A percentile compares a stretch with the other conserved stretches of the same genome.
These are phyloP conservation scores for Moricandia arvensis DNA, from an alignment of 345 rosid genomes.

Conservation along the genomic window DNA sequence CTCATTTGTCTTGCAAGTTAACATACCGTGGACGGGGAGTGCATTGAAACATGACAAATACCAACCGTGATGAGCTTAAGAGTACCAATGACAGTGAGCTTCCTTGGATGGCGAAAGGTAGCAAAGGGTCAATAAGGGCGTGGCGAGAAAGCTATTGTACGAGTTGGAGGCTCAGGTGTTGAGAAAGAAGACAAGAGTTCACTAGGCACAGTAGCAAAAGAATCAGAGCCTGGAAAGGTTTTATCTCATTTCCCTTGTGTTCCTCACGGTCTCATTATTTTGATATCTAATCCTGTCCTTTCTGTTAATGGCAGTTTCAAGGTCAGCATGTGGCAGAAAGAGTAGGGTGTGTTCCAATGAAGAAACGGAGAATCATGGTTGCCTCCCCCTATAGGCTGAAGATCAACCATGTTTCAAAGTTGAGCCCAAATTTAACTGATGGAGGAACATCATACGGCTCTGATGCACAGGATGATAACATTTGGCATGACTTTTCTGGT, in stretches of 20 bases:
- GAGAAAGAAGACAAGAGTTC: conserved; percentile 31
- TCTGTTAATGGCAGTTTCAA: conserved; percentile 41
- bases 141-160: conserved; percentile 35
- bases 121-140: conserved; percentile 47
- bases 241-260: conserved; percentile 8
- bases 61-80: conserved; percentile 40
- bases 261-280: not conserved
- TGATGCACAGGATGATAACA: conserved; percentile 23
- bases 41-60: conserved; percentile 44
- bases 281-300: not conserved
- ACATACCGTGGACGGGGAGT: conserved; percentile 32
- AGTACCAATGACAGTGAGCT: conserved; percentile 6
- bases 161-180: conserved; percentile 24
- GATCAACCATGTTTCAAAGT: conserved; percentile 15
- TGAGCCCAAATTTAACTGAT: not conserved
- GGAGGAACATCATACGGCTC: too few species aligned
- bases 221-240: conserved; percentile 59
- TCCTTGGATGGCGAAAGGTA: conserved; percentile 58
- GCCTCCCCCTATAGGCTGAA: conserved; percentile 9
- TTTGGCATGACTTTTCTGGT: conserved; percentile 9
- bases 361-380: conserved; percentile 48
- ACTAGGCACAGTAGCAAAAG: conserved; percentile 22
- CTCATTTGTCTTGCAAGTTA: not conserved
- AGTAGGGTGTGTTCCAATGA: conserved; percentile 49
- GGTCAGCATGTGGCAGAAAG: conserved; percentile 49